phyloP scores from a whole-genome alignment of 441 rosid genomes.

The Biscutella laevigata region DNA sequence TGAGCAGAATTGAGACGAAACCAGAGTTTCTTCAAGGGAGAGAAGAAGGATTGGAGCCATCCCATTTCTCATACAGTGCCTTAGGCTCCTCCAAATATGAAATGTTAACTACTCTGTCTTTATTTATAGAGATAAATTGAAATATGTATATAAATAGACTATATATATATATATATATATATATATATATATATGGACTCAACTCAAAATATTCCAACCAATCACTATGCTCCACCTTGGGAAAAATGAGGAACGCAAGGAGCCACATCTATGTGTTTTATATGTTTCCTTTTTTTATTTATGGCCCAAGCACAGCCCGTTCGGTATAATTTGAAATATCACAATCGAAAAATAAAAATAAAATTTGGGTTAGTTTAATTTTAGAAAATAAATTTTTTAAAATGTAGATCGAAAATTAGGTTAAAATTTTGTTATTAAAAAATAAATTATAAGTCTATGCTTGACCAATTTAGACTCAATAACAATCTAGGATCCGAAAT shows the following conservation, averaged over 20 bases:
- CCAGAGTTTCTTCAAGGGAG: slow-evolving; percentile 90
- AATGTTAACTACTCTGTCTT: slow-evolving; percentile 2
- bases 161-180: too few species aligned
- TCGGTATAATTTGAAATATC: too few species aligned
- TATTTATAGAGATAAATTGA: slow-evolving; percentile 12
- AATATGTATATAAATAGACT: not conserved
- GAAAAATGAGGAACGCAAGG: slow-evolving; percentile 17
- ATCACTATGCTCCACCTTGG: slow-evolving; percentile 16
- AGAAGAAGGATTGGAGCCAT: slow-evolving; percentile 75
- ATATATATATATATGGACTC: too few species aligned
- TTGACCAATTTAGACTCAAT: too few species aligned
- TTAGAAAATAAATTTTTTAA: too few species aligned
- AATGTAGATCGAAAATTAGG: too few species aligned
- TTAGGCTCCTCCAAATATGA: slow-evolving; percentile 20
- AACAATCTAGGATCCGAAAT: too few species aligned
- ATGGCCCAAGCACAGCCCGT: slow-evolving; percentile 31
- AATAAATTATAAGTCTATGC: too few species aligned
- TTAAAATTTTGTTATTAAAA: too few species aligned
- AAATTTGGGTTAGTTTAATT: too few species aligned
- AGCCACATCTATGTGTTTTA: slow-evolving; percentile 27
- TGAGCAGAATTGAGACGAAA: slow-evolving; percentile 60
- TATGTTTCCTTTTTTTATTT: slow-evolving; percentile 26
- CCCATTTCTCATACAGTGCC: slow-evolving; percentile 41
- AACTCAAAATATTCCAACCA: slow-evolving; percentile 13
- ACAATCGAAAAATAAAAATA: too few species aligned